Base-by-base conservation (phyloP, 306 rosid species). In the Lupinus albus region DNA sequence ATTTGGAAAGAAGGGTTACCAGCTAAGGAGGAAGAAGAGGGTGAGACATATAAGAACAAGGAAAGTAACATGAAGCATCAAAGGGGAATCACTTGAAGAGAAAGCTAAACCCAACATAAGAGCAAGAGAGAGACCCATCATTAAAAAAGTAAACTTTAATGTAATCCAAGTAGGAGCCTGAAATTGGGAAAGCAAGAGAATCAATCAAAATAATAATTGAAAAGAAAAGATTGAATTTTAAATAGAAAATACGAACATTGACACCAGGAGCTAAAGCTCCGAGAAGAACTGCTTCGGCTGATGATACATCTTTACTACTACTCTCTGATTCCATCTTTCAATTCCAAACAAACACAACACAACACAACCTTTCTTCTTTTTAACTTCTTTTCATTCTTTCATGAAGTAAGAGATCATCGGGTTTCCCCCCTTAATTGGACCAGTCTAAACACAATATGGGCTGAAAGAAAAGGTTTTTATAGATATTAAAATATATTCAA, bases 11-110 rank as follows among this genome's bases (percentile, higher is more conserved):
- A 17, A 75, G 46, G 57, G 11, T 8, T 83, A 93, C 97, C 97
- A 90, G 86, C 88, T 90, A 62, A 93, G 91, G 41, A 93, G 99
- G 13, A 81, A 66, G 76, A 93, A 90, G 68, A 93, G 97, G 75
- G 91, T 73, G 3, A 70, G 59, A 2, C 89, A 78, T 72, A 89
- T 88, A 7, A 88, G 50, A 76, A 93, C 90, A n/a, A 93, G 82
- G 71, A 90, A 86, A 0, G 76, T 74, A 52, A 90, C 96, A 46
- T 93, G 97, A 80, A 93, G 64, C 42, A 86, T 67, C 94, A 93
- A 69, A 64, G 71, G 82, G 16, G 94, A 86, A 65, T 93, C 99
- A 66, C 90, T 86, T 63, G 96, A 81, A 70, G 99, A 86, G 78
- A 93, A 83, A 39, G 99, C 96, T 53, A 93, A 80, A 49, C 79